Base-by-base conservation (phyloP, 345 rosid genomes). In the Gossypium thurberi region DNA sequence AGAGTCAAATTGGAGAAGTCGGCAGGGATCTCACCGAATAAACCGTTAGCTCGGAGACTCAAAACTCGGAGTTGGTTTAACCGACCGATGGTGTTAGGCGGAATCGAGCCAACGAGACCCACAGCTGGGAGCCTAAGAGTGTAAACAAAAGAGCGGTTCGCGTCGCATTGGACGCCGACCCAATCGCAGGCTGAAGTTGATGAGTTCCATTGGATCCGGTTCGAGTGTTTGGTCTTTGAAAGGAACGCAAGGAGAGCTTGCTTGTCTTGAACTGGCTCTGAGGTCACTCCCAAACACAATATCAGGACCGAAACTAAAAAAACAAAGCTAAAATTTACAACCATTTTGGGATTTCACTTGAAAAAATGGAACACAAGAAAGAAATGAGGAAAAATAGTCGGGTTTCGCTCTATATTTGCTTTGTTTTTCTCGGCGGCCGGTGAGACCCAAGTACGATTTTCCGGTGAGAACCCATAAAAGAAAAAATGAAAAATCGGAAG, bases 1-100 rank as follows among this genome's bases (percentile, higher is more conserved):
- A 78, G 79, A 42, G 90, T 89, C 18, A 95, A 81, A 40, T 92
- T 88, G 37, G 94, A 78, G 85, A 95, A 86, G 78, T 94, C 98
- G 26, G 87, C 63, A 58, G 98, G 98, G 86, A 94, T 81, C 86
- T 82, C 80, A 60, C 97, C 97, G 67, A 85, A 77, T 57, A 95
- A 84, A 56, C 98, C 86, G 68, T 92, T 92, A 0, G 92, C 85
- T 8, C 96, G 98, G 71, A 92, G 97, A 84, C 98, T 90, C 11
- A 95, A 81, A 57, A 95, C 94, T 48, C 98, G 87, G 76, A 95
- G 98, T 63, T 85, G 87, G 70, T 69, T 82, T 33, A 95, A 85
- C 37, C 74, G 75, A n/a, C 99, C 99, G 9, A 95, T 60, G 0
- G 98, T 88, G 75, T 82, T 82, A 15, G 77, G 28, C 3, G 98